Conservation (phyloP, 164 flowering plant species). For the Vitis labrusca region DNA sequence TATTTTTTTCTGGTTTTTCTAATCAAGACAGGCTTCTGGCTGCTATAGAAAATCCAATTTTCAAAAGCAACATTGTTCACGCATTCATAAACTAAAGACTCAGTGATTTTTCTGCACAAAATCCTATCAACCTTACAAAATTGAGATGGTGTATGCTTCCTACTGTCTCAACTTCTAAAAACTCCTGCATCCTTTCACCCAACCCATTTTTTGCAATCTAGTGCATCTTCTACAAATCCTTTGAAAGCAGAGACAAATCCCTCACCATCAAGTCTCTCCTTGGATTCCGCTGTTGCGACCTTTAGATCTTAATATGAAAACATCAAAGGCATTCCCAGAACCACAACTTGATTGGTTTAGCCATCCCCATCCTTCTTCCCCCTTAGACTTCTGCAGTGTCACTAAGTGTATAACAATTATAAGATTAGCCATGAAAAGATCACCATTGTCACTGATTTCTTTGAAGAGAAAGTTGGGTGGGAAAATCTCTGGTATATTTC, state of each 20-base stretch:
- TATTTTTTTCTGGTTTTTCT: neutral
- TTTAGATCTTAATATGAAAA: slow-evolving; percentile 1
- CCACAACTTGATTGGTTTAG: neutral
- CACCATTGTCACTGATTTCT: too few relatives aligned
- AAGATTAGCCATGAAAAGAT: too few relatives aligned
- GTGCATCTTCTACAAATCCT: neutral
- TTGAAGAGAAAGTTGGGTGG: neutral
- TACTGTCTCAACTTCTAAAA: too few relatives aligned
- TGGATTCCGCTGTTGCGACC: slow-evolving; percentile 1
- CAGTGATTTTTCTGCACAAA: too few relatives aligned
- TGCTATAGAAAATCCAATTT: neutral
- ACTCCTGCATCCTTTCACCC: neutral
- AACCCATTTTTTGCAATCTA: neutral
- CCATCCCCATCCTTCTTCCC: too few relatives aligned
- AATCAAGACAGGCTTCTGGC: too few relatives aligned
- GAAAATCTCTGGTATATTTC: neutral
- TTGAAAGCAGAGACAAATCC: slow-evolving; percentile 2
- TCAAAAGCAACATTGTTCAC: neutral
- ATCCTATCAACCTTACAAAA: too few relatives aligned
- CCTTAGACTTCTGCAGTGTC: too few relatives aligned
- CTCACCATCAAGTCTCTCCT: neutral
- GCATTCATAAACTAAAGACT: slow-evolving; percentile 2
- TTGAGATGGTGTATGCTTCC: too few relatives aligned
- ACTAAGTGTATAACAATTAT: too few relatives aligned
- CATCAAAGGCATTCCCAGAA: neutral